A percentile compares a stretch with the other conserved stretches of the same genome.
Conservation (phyloP, 257 asterid genomes). For the Solanum sejunctum region DNA sequence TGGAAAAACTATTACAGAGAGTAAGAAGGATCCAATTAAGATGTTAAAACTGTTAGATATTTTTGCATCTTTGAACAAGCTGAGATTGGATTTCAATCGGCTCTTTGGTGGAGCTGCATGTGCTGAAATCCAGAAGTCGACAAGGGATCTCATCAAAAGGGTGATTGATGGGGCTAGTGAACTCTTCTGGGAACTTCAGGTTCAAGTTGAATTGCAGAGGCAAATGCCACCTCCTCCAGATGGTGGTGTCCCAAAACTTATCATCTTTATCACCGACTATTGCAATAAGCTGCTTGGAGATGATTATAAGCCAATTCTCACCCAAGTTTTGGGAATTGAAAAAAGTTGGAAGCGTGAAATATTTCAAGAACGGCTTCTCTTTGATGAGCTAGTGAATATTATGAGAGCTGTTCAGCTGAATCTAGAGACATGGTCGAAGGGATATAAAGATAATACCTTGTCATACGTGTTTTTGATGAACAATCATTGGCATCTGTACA, state of each 20-base stretch:
- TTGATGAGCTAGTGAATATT: slow-evolving; percentile 43
- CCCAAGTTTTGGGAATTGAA: slow-evolving; percentile 72
- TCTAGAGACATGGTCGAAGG: slow-evolving; percentile 75
- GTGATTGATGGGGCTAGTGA: slow-evolving; percentile 74
- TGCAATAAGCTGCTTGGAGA: slow-evolving; percentile 84
- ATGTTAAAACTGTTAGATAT: slow-evolving; percentile 65
- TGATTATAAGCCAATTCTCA: slow-evolving; percentile 58
- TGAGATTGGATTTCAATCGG: slow-evolving; percentile 77
- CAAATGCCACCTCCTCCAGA: slow-evolving; percentile 70
- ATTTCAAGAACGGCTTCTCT: slow-evolving; percentile 56
- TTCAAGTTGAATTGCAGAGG: slow-evolving; percentile 84
- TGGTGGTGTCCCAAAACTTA: slow-evolving; percentile 72
- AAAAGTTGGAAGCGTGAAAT: slow-evolving; percentile 79
- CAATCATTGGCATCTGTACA: slow-evolving; percentile 73
- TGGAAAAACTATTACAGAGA: slow-evolving; percentile 75
- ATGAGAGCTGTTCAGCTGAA: slow-evolving; percentile 56
- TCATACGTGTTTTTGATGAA: slow-evolving; percentile 66
- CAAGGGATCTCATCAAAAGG: slow-evolving; percentile 70
- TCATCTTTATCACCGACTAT: slow-evolving; percentile 63
- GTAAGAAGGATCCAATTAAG: slow-evolving; percentile 89
- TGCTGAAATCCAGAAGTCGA: slow-evolving; percentile 66
- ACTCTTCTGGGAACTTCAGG: slow-evolving; percentile 83
- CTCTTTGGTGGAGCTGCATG: slow-evolving; percentile 85
- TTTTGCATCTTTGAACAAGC: slow-evolving; percentile 64
- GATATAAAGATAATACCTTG: slow-evolving; percentile 35